Evolutionary conservation across 371 early-diverging fungal species (phyloP), one percentile per base, ranked within the genome.

Genomic region (Mortierella sp.): DNA sequence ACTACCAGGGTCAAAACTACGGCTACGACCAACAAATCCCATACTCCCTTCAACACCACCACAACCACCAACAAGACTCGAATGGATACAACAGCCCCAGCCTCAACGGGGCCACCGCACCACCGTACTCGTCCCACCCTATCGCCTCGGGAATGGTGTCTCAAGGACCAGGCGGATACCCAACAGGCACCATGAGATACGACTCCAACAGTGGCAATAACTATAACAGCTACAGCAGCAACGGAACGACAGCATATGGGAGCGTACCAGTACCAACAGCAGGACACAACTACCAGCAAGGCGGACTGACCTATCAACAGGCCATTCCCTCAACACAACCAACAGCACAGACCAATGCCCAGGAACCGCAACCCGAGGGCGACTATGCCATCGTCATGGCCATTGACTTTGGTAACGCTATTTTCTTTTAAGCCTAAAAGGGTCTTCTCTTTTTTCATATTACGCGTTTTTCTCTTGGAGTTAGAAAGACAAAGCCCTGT

Each of bases 321-420:
- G 76, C 67, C 29, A 72, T 80, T 40, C 68, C 80, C 55, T 22
- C 48, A 39, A 14, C 48, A 68, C 68, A 64, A 31, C 43, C 63
- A 48, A 24, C 11, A 53, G 53, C 22, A 22, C 43, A 68, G 16
- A 31, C 73, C 22, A 76, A 68, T 22, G 82, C 82, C 2, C 70
- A 77, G 53, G 58, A 66, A 41, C 82, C 82, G 6, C 66, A 81
- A 44, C 79, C 83, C 14, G 83, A 86, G 47, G 76, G 75, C 5
- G 89, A 89, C 24, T 91, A 88, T 63, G 89, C 89, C 64, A 87
- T 91, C 34, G 87, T 91, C 26, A 88, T 91, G 76, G 91, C 90
- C 52, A 91, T 91, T 64, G 91, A 90, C 58, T 89, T 91, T 71
- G 90, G 89, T 90, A 86, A 58, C n/a, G 48, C 10, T 16, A 11